These are phyloP conservation scores for Trametes coccinea DNA, from an alignment of 768 basidiomycete genomes.

Conservation along the genomic window DNA sequence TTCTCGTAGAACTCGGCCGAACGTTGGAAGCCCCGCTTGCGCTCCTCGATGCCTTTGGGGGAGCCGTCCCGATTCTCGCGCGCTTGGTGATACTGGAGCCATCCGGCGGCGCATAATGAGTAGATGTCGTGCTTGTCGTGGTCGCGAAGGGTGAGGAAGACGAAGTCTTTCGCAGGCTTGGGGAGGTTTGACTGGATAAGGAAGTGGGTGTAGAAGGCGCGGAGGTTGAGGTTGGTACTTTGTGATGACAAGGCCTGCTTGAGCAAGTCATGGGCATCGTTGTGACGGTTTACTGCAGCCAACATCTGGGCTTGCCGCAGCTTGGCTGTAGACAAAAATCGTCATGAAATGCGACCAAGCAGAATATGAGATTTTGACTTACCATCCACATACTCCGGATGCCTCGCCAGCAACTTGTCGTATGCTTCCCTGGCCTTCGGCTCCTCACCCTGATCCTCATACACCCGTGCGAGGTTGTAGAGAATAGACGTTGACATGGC, in stretches of 20 bases:
- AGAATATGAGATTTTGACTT: slow-evolving; percentile 28
- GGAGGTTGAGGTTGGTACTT: slow-evolving; percentile 77
- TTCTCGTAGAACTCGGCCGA: slow-evolving; percentile 93
- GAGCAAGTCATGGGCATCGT: slow-evolving; percentile 83
- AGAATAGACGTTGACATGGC: slow-evolving; percentile 78
- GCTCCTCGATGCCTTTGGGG: slow-evolving; percentile 60
- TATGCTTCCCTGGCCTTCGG: slow-evolving; percentile 82
- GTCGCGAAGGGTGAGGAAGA: slow-evolving; percentile 84
- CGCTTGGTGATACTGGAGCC: slow-evolving; percentile 82
- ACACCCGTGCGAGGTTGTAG: slow-evolving; percentile 90
- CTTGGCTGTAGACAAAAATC: slow-evolving; percentile 61
- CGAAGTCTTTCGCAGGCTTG: slow-evolving; percentile 83
- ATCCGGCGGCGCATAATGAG: slow-evolving; percentile 86
- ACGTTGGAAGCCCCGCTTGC: slow-evolving; percentile 73
- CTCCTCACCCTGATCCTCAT: slow-evolving; percentile 80
- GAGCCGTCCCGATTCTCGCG: slow-evolving; percentile 77
- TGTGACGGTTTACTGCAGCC: slow-evolving; percentile 62
- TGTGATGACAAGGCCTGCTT: slow-evolving; percentile 88
- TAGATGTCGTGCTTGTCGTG: slow-evolving; percentile 88
- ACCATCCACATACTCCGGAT: slow-evolving; percentile 98
- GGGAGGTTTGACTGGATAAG: slow-evolving; percentile 73
- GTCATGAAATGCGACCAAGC: too few species aligned
- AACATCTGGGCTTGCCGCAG: slow-evolving; percentile 87
- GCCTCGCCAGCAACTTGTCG: slow-evolving; percentile 79
- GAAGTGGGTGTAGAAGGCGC: slow-evolving; percentile 93